These are phyloP conservation scores for Boletus tylopilopsis DNA, from an alignment of 768 basidiomycete genomes.

Conservation along the genomic window DNA sequence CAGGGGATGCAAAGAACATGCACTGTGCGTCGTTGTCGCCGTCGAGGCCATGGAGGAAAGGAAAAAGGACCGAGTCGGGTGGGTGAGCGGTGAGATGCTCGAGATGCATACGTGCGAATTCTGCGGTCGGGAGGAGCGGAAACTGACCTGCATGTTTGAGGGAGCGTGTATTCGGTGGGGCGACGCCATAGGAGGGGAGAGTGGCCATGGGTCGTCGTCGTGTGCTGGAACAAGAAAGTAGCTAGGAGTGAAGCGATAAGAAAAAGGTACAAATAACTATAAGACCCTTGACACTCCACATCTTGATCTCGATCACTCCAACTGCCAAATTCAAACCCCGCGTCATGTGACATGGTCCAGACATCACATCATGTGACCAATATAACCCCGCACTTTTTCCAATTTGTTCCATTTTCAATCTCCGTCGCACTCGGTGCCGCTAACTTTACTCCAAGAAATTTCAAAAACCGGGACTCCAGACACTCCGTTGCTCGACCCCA, in stretches of 20 bases:
- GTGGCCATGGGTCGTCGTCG: constrained; percentile 9
- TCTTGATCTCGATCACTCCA: constrained; percentile 17
- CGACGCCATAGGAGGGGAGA: constrained; percentile 18
- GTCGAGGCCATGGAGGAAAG: constrained; percentile 86
- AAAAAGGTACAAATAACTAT: constrained; percentile 20
- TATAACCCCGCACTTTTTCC: constrained; percentile 20
- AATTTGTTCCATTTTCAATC: constrained; percentile 15
- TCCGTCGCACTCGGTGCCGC: constrained; percentile 21
- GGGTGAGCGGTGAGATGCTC: constrained; percentile 66
- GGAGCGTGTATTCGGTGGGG: constrained; percentile 9
- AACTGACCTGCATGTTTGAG: constrained; percentile 6
- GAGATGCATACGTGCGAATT: constrained; percentile 62
- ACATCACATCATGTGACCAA: constrained; percentile 13
- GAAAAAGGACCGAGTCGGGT: constrained; percentile 80
- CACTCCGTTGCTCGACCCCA: constrained; percentile 41
- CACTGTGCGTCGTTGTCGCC: constrained; percentile 78
- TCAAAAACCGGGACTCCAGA: constrained; percentile 60
- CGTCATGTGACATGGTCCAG: constrained; percentile 17
- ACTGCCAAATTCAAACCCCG: constrained; percentile 11
- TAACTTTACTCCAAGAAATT: background rate
- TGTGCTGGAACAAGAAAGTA: background rate
- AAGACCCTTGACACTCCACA: constrained; percentile 16
- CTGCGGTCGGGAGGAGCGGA: constrained; percentile 37
- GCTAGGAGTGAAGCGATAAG: constrained; percentile 14
- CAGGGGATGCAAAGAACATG: constrained; percentile 59